Evolutionary conservation across 1,139 yeast species (phyloP), one percentile per base, ranked within the genome.

Genomic region (Protomyces lactucae-debilis): DNA sequence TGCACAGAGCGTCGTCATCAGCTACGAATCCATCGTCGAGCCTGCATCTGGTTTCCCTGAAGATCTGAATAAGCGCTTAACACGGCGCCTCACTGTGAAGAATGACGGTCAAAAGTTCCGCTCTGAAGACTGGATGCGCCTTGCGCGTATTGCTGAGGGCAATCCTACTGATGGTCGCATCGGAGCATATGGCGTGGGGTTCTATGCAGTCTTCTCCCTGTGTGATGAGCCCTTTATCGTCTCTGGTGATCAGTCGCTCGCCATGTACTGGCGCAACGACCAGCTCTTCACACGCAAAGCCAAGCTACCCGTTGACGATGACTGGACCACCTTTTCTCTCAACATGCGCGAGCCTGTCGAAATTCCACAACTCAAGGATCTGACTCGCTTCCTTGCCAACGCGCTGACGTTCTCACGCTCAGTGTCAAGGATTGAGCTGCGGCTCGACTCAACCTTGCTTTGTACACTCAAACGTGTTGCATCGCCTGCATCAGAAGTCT

Each of bases 131-230:
- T 77, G 80, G 80, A 72, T 69, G 52, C 72, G 80, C 23, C 70
- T 77, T 14, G 70, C 74, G 25, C 80, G 78, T 64, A 78, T 77
- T 64, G 80, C 80, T 1, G 76, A 76, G 60, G 80, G 80, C 1
- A 77, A 77, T 66, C 80, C 99, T 66, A 97, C 93, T 78, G 98
- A 92, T 69, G 86, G 96, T 67, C 93, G 93, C 90, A 93, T 93
- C 78, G 99, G 99, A 81, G 98, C 95, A 76, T 93, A 93, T 83
- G 99, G 99, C 82, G 98, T 93, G 70, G 99, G 99, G 78, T 93
- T 93, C 85, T 93, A 93, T 85, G 92, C 98, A 53, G 85, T 92
- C 70, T 93, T 93, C 85, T 89, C 93, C 80, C 95, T 93, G 74
- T 97, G 98, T 71, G 98, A 93, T 78, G 76, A 76, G 67, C 80